Base-by-base conservation (phyloP, 257 asterid genomes). In the Fraxinus anomala region DNA sequence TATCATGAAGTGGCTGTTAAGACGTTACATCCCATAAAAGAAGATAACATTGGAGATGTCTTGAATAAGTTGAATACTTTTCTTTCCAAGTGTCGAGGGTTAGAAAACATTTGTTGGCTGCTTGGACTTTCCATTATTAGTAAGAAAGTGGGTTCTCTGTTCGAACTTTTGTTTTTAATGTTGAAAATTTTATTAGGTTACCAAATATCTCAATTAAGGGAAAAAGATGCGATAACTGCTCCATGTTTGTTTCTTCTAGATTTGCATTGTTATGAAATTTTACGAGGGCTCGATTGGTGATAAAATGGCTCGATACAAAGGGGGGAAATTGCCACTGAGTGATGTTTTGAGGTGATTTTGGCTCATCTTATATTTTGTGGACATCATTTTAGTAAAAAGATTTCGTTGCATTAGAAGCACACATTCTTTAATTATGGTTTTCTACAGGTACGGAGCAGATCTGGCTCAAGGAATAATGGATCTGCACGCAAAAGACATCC, bases 231-330 rank as follows among this genome's bases (percentile, higher is more conserved):
- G 0, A 28, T 72, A 61, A 66, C 56, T 61, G 40, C 30, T n/a
- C 30, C 77, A 24, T 65, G 51, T 72, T 63, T 59, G 76, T 76
- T 68, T 82, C 72, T 85, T 78, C 73, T 80, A 90, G 96, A 82
- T 90, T 49, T 83, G 90, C 85, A 78, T 90, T 79, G 93, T 83
- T 30, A 67, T 89, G 73, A 90, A 82, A 87, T 80, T 84, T 36
- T 89, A 90, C 16, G 90, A 89, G 84, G 89, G 89, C n/a, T 90
- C 92, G 8, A 21, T 90, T 34, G 93, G 92, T 47, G 96, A 90
- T 63, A 82, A 80, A 73, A 77, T 90, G 81, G 89, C 87, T 40
- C 86, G 63, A 31, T 68, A 79, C 72, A 86, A 87, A 77, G 90
- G 89, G 34, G 93, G 92, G 65, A 90, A 89, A 85, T 90, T 90